Percentiles rank a stretch among this genome's conserved stretches.
Conservation (phyloP, 257 asterid species). For the Primulina huaijiensis region DNA sequence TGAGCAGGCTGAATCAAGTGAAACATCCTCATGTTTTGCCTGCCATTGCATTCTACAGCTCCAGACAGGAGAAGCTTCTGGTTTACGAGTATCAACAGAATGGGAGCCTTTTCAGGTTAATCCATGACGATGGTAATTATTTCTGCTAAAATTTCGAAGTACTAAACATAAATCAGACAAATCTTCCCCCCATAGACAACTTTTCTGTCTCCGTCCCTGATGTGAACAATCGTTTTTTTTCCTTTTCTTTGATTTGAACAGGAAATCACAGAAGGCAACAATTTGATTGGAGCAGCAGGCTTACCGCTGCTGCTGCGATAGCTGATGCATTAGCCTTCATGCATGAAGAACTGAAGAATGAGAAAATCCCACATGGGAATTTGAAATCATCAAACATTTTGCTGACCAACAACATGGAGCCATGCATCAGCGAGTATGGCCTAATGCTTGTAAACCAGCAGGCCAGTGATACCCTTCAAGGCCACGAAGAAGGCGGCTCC, state of each 20-base stretch:
- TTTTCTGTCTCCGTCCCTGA: background rate
- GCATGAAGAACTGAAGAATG: slow-evolving; percentile 54
- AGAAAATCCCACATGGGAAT: slow-evolving; percentile 67
- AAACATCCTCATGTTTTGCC: slow-evolving; percentile 64
- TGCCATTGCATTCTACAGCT: slow-evolving; percentile 57
- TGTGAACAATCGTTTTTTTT: too few species aligned
- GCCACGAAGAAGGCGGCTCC: slow-evolving; percentile 28
- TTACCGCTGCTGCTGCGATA: slow-evolving; percentile 43
- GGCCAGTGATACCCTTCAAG: slow-evolving; percentile 22
- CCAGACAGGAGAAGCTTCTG: slow-evolving; percentile 71
- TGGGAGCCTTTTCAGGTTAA: slow-evolving; percentile 59
- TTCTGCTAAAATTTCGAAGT: background rate
- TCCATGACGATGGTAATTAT: slow-evolving; percentile 52
- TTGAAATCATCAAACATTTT: slow-evolving; percentile 74
- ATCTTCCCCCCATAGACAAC: background rate
- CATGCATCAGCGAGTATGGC: slow-evolving; percentile 68
- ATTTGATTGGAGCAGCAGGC: slow-evolving; percentile 57
- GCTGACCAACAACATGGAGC: slow-evolving; percentile 51
- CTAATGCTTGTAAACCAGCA: slow-evolving; percentile 35
- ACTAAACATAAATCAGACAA: background rate
- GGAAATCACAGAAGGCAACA: slow-evolving; percentile 35
- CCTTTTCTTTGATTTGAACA: slow-evolving; percentile 3
- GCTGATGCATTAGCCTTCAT: slow-evolving; percentile 59
- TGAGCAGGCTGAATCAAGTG: slow-evolving; percentile 53
- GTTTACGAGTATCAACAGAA: slow-evolving; percentile 68